Evolutionary conservation across 2,329 filamentous ascomycete genomes (phyloP), one percentile per base, ranked within the genome.

Genomic region (Erysiphe pulchra): DNA sequence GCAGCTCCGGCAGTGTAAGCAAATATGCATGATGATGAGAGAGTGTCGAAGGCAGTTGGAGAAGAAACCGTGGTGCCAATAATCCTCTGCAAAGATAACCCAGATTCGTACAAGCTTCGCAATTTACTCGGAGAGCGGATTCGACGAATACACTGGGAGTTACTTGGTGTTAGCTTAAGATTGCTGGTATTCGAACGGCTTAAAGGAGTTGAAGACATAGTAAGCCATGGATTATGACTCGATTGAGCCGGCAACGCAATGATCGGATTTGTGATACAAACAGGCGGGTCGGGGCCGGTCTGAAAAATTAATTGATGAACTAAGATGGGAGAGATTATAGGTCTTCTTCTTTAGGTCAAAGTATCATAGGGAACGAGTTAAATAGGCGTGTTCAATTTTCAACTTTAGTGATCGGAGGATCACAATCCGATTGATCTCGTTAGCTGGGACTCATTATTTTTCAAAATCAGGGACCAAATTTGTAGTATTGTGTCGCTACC

Each of bases 1-100:
- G 87, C 84, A 10, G 85, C 90, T 46, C 90, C 90, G 9, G 90
- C 87, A 50, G 85, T 86, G 59, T 92, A 90, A 46, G 85, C 85
- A 61, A 95, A 93, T 44, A 68, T 68, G 47, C 65, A 65, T 45
- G 71, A 77, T 12, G 77, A 73, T 37, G 78, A 67, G 49, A 87
- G 75, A 51, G 73, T 77, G 58, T 92, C 85, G 61, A 98, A 92
- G 50, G 82, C 84, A 57, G 80, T 86, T 37, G 84, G 78, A 4
- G 80, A 81, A 52, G 68, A 73, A 51, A 84, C 87, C 8, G 87
- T 95, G 20, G 86, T 92, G 42, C 90, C 90, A 55, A 95, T 80
- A 47, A 95, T 84, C 50, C 83, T 76, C 59, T 77, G 78, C 50
- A 94, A 66, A 36, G 78, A 78, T 40, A 94, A 68, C 37, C 70